These are phyloP conservation scores for Ailanthus altissimus DNA, from an alignment of 345 rosid species.

Conservation along the genomic window DNA sequence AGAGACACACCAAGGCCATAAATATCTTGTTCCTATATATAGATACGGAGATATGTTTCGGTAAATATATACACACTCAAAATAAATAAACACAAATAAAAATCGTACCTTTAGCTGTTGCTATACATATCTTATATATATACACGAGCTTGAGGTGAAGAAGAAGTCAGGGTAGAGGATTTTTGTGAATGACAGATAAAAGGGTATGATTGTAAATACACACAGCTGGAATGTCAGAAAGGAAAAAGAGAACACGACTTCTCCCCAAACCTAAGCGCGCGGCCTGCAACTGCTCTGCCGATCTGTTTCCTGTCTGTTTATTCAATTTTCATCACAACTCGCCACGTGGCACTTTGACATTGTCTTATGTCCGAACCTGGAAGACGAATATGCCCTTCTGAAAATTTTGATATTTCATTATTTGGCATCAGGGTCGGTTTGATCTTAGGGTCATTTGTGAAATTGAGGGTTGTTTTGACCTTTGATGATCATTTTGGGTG, in stretches of 20 bases:
- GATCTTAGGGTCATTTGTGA: not conserved
- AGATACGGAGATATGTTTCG: slow-evolving; percentile 12
- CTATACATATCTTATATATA: not conserved
- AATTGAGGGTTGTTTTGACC: slow-evolving; percentile 13
- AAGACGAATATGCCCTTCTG: slow-evolving; percentile 20
- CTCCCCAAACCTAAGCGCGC: slow-evolving; percentile 22
- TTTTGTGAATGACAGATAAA: not conserved
- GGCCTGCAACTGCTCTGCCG: slow-evolving; percentile 34
- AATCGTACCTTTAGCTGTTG: slow-evolving; percentile 19
- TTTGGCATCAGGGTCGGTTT: not conserved
- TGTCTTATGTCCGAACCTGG: not conserved
- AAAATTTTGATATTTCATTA: not conserved
- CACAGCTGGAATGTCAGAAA: slow-evolving; percentile 37
- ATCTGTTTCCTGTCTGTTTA: slow-evolving; percentile 29
- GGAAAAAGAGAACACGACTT: slow-evolving; percentile 23
- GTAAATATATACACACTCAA: slow-evolving; percentile 5
- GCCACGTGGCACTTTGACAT: slow-evolving; percentile 31
- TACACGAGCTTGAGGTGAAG: not conserved
- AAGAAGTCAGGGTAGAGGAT: not conserved
- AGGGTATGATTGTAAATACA: slow-evolving; percentile 6
- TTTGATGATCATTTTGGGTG: slow-evolving; percentile 16
- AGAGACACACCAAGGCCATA: slow-evolving; percentile 12
- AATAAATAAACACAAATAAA: slow-evolving; percentile 17
- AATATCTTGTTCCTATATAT: slow-evolving; percentile 22
- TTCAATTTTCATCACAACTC: not conserved